Evolutionary conservation across 257 asterid genomes (phyloP), one percentile per base, ranked within the genome.

Genomic region (Forsythia suspensa): DNA sequence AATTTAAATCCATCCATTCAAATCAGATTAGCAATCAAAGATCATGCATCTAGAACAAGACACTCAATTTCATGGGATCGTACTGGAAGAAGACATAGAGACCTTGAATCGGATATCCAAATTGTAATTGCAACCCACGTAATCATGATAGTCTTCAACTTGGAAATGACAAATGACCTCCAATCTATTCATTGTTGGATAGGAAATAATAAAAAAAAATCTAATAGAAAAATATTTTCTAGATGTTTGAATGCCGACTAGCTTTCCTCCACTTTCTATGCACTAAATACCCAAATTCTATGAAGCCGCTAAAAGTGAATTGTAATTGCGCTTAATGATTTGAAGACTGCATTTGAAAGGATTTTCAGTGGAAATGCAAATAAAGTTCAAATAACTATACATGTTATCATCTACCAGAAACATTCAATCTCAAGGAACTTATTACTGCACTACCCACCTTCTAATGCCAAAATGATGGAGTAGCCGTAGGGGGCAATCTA

Each of bases 141-240:
- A n/a, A n/a, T n/a, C n/a, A n/a, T n/a, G 97, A 82, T 93, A 95
- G 85, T 93, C 98, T 89, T 93, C 86, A 95, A 80, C 84, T 92
- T 95, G 86, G 98, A 95, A 78, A 90, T 90, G 75, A 95, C 99
- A 71, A 83, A 95, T 70, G 99, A 89, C 86, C 97, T 91, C 97
- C 97, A 79, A 95, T 92, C 99, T 95, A 89, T 78, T 78, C 67
- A 75, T 18, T 44, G 44, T 75, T 70, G 6, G 52, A 46, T 76
- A 73, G 59, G 77, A 70, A 46, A 21, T 73, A 78, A 40, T 40
- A 78, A 10, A 3, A 18, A 55, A 76, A 48, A 75, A 20, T 18
- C 40, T 4, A 51, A 68, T 16, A 69, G 15, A 74, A 75, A 18
- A 69, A 65, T 72, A 51, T 52, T 55, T 48, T 34, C 36, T 52